Evolutionary conservation across 2,329 filamentous ascomycete species (phyloP), one percentile per base, ranked within the genome.

Genomic region (Venturia nashicola): DNA sequence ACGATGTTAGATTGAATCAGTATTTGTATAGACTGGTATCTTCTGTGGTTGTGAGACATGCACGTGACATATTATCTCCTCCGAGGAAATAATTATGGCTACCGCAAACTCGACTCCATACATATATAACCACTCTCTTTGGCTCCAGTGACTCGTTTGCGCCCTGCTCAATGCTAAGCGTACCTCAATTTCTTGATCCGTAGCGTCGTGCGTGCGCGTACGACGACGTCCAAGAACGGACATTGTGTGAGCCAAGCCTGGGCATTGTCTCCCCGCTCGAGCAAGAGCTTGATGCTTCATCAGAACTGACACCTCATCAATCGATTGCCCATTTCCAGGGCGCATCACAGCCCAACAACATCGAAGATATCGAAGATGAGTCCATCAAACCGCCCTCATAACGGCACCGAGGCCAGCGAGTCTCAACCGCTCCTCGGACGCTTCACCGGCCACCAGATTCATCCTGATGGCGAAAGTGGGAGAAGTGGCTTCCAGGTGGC

Each of bases 401-500:
- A 51, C 11, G 46, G 46, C 32, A 51, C 6, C 46, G 46, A 51
- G 27, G 46, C 23, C 4, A 16, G 9, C 23, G 46, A 51, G 11
- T 51, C 46, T 27, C 46, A 51, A 27, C 46, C 46, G 27, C 46
- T 51, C 46, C 27, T 51, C 3, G 46, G 46, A 51, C 46, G 46
- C 46, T 9, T 51, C 12, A 51, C 46, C 46, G 20, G 46, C 9
- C 46, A 51, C 46, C 46, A 51, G 27, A 51, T 51, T 14, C 46
- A 51, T 48, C 40, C 62, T 16, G 62, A 48, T 46, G 62, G 62
- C n/a, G 62, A 64, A 61, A 61, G 54, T 48, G 54, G 55, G 9
- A 36, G 62, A 34, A 61, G 39, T 8, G 62, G 62, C n/a, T 44
- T 64, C 18, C 54, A 64, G 1, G 14, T 42, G 1, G n/a, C 12